A percentile compares a stretch with the other conserved stretches of the same genome.
phyloP scores from a whole-genome alignment of 345 rosid genomes.

The Atalantia buxifolia region DNA sequence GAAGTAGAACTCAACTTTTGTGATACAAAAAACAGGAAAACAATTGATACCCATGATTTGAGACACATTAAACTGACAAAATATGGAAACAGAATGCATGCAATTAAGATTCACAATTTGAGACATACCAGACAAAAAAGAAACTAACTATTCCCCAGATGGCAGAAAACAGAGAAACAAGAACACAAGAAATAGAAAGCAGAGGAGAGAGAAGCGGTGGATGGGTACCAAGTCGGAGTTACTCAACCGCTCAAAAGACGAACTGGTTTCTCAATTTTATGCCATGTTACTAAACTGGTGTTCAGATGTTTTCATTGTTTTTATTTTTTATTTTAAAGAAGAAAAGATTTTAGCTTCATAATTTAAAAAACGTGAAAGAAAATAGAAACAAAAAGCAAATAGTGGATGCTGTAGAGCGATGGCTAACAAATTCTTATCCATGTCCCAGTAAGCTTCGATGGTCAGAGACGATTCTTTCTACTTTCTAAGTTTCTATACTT shows the following conservation, averaged over 20 bases:
- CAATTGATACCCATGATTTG: neutral
- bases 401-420: neutral
- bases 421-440: neutral
- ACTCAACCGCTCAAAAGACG: slow-evolving; percentile 26
- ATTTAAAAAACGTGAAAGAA: neutral
- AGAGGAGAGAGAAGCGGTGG: slow-evolving; percentile 20
- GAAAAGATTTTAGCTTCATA: too few species aligned
- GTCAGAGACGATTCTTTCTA: slow-evolving; percentile 12
- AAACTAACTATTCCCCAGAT: slow-evolving; percentile 3
- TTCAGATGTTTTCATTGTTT: neutral
- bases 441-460: neutral
- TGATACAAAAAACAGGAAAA: neutral
- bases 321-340: neutral
- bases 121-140: slow-evolving; percentile 16
- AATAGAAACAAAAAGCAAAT: neutral
- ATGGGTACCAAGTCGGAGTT: slow-evolving; percentile 21
- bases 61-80: neutral
- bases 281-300: neutral
- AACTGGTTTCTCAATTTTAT: slow-evolving; percentile 17
- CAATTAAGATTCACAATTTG: neutral
- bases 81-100: neutral
- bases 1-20: neutral
- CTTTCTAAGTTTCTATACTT: neutral
- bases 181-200: slow-evolving; percentile 5
- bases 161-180: slow-evolving; percentile 10